phyloP scores from a whole-genome alignment of 2,329 filamentous ascomycete species.

The Purpureocillium takamizusanense region DNA sequence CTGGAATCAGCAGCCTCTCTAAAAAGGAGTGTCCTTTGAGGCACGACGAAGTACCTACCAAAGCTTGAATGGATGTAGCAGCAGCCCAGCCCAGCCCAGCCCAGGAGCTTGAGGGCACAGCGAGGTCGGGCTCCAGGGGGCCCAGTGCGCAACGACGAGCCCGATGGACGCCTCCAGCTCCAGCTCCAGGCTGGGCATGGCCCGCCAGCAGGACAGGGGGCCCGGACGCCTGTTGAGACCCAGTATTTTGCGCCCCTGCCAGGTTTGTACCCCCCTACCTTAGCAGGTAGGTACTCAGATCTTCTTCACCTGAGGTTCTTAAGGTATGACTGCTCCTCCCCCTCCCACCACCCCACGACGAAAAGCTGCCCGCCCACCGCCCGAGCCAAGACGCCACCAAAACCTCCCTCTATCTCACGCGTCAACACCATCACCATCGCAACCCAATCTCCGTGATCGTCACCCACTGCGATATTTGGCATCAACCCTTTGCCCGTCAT shows the following conservation, averaged over 20 bases:
- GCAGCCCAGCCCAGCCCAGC: too few species aligned
- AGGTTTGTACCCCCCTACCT: too few species aligned
- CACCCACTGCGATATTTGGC: not conserved
- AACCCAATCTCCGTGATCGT: conserved; percentile 3
- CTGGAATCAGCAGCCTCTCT: too few species aligned
- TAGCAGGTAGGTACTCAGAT: too few species aligned
- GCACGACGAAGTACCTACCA: too few species aligned
- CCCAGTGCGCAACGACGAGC: too few species aligned
- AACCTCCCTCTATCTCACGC: conserved; percentile 2
- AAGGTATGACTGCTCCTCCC: not conserved
- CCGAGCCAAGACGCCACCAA: conserved; percentile 7
- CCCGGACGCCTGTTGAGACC: not conserved
- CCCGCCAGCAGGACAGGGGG: not conserved
- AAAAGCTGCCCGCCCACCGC: conserved; percentile 9
- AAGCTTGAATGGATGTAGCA: too few species aligned
- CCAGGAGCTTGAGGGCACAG: too few species aligned
- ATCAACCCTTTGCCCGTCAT: conserved; percentile 12
- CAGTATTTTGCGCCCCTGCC: not conserved
- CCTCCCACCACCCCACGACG: conserved; percentile 1
- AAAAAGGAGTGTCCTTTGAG: too few species aligned
- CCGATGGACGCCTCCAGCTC: too few species aligned
- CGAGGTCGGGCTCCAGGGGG: too few species aligned
- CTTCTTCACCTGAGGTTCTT: not conserved
- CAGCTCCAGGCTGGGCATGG: too few species aligned
- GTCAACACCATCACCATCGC: conserved; percentile 8